These are phyloP conservation scores for Colletotrichum tamarilloi DNA, from an alignment of 2,329 filamentous ascomycete genomes.

Conservation along the genomic window DNA sequence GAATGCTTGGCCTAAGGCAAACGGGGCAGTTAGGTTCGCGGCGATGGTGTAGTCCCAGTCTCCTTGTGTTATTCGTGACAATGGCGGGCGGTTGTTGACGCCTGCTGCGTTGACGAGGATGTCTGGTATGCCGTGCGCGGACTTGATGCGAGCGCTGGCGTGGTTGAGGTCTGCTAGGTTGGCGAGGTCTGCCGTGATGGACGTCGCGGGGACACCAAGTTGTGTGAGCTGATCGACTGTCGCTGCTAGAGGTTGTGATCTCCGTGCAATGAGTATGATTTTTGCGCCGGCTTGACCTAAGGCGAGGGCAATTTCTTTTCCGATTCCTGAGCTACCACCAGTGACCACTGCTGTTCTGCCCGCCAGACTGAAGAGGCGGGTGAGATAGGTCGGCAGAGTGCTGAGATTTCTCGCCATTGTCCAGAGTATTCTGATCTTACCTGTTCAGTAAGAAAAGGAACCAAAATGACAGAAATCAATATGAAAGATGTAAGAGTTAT, in stretches of 20 bases:
- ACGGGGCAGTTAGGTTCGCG: conserved; percentile 47
- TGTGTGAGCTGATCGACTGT: conserved; percentile 40
- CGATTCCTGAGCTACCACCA: conserved; percentile 49
- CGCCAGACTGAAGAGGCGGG: conserved; percentile 43
- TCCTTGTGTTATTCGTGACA: conserved; percentile 42
- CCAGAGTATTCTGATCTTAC: not conserved
- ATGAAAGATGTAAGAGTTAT: not conserved
- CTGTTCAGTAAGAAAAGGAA: not conserved
- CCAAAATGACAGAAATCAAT: not conserved
- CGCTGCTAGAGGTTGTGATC: conserved; percentile 39
- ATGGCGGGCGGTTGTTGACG: conserved; percentile 43
- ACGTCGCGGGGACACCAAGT: conserved; percentile 41
- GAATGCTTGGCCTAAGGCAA: conserved; percentile 45
- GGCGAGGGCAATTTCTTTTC: conserved; percentile 45
- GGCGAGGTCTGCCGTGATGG: conserved; percentile 37
- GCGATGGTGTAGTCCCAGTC: conserved; percentile 46
- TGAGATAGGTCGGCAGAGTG: conserved; percentile 39
- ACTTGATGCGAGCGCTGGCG: conserved; percentile 30
- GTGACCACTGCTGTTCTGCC: conserved; percentile 46
- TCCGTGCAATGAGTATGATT: conserved; percentile 45
- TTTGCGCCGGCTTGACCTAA: conserved; percentile 44
- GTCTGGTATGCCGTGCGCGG: conserved; percentile 41
- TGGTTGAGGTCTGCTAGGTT: conserved; percentile 38
- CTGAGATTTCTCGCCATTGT: conserved; percentile 25
- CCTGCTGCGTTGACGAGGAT: conserved; percentile 48